Conservation (phyloP, 2,329 filamentous ascomycete genomes). For the Ceratocystis harringtonii region DNA sequence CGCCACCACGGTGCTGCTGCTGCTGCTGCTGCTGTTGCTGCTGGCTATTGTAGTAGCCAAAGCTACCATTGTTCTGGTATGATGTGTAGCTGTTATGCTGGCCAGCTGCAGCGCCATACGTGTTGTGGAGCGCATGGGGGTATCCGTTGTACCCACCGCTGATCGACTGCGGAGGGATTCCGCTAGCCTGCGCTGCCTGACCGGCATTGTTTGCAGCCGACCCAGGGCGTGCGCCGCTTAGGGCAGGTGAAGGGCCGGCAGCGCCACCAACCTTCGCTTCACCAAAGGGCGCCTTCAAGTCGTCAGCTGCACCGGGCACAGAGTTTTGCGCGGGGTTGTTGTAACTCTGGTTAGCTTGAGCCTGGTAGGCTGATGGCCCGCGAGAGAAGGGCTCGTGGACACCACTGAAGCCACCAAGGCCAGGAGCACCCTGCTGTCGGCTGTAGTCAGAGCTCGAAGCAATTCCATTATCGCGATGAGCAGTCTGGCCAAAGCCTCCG, state of each 20-base stretch:
- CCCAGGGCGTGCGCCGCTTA: slow-evolving; percentile 41
- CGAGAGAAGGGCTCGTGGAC: slow-evolving; percentile 42
- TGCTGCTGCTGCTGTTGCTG: slow-evolving; percentile 24
- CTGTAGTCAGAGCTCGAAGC: slow-evolving; percentile 39
- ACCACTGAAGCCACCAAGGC: slow-evolving; percentile 29
- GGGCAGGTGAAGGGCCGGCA: slow-evolving; percentile 41
- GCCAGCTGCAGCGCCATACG: slow-evolving; percentile 35
- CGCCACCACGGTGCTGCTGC: slow-evolving; percentile 13
- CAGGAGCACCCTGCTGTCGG: slow-evolving; percentile 35
- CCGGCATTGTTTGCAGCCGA: slow-evolving; percentile 39
- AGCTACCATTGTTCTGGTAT: slow-evolving; percentile 32
- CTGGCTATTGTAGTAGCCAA: slow-evolving; percentile 32
- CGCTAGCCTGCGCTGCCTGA: slow-evolving; percentile 32
- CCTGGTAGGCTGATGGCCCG: slow-evolving; percentile 38
- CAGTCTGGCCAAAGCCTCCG: slow-evolving; percentile 38
- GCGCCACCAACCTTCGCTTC: slow-evolving; percentile 34
- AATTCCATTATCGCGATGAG: slow-evolving; percentile 36
- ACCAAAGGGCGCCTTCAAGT: slow-evolving; percentile 42
- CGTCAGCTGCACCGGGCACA: slow-evolving; percentile 31
- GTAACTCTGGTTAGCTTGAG: slow-evolving; percentile 40
- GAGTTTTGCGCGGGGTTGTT: slow-evolving; percentile 35
- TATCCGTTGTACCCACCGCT: slow-evolving; percentile 37
- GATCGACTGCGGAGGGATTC: slow-evolving; percentile 42
- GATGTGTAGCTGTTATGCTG: slow-evolving; percentile 42
- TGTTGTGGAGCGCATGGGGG: slow-evolving; percentile 39